Evolutionary conservation across 208 protist genomes (phyloP).

Genomic region (Zelonia costaricensis): DNA sequence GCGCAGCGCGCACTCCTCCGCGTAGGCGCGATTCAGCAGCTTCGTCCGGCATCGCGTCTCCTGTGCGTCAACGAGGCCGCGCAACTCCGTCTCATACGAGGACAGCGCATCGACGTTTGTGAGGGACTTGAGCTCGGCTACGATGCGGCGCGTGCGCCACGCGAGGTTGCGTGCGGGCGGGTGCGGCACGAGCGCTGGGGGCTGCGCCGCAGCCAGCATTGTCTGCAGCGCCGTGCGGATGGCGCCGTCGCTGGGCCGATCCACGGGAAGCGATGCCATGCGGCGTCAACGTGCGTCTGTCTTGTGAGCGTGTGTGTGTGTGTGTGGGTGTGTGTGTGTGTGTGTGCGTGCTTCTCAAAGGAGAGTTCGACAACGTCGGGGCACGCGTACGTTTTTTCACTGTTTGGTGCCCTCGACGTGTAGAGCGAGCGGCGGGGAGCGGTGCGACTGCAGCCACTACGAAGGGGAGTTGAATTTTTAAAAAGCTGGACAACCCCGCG

Average conservation of each 20-base stretch:
- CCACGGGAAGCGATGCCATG: neutral
- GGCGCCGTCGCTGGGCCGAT: conserved; percentile 10
- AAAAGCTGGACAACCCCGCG: too few species aligned
- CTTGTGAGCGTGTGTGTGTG: neutral
- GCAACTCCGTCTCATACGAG: conserved; percentile 52
- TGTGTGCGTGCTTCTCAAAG: neutral
- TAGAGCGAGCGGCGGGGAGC: too few species aligned
- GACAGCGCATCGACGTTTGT: conserved; percentile 26
- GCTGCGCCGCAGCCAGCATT: conserved; percentile 3
- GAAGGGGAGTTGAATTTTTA: too few species aligned
- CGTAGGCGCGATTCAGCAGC: conserved; percentile 34
- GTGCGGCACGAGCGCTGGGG: conserved; percentile 22
- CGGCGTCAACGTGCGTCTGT: neutral
- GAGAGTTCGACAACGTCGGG: neutral
- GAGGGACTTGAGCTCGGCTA: conserved; percentile 54
- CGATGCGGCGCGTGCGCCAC: conserved; percentile 62
- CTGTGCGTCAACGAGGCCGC: conserved; percentile 45
- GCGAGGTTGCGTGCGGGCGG: conserved; percentile 20
- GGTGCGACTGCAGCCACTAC: too few species aligned
- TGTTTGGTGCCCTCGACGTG: too few species aligned
- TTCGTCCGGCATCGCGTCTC: conserved; percentile 55
- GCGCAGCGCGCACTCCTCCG: conserved; percentile 47
- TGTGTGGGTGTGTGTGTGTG: neutral
- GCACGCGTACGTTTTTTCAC: too few species aligned
- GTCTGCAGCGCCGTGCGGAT: conserved; percentile 31